phyloP scores from a whole-genome alignment of 2,329 filamentous ascomycete genomes.

The Penicillium polonicum region DNA sequence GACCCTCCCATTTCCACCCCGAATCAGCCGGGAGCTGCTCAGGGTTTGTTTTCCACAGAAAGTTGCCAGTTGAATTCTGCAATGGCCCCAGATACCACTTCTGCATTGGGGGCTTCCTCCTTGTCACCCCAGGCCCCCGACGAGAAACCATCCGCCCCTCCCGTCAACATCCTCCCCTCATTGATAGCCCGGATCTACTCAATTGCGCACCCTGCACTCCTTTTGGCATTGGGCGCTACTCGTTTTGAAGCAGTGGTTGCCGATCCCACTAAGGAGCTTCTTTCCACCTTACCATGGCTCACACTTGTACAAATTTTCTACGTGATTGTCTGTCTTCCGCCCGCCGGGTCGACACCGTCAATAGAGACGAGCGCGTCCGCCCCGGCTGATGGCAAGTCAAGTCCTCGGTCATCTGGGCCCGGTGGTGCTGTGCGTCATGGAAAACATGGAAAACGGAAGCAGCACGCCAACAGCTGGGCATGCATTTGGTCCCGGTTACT shows the following conservation, averaged over 20 bases:
- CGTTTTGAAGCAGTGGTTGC: slow-evolving; percentile 67
- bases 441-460: slow-evolving; percentile 27
- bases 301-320: slow-evolving; percentile 63
- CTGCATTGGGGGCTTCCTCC: background rate
- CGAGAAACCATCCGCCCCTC: slow-evolving; percentile 34
- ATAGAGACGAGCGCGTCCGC: slow-evolving; percentile 5
- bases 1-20: slow-evolving; percentile 6
- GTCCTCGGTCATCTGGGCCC: slow-evolving; percentile 13
- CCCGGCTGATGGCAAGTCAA: slow-evolving; percentile 12
- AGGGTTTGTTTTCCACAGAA: background rate
- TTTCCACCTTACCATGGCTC: slow-evolving; percentile 61
- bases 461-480: slow-evolving; percentile 15
- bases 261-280: slow-evolving; percentile 66
- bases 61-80: background rate
- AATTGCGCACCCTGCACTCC: slow-evolving; percentile 65
- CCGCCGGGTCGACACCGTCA: slow-evolving; percentile 43
- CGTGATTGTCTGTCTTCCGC: slow-evolving; percentile 59
- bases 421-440: slow-evolving; percentile 15
- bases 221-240: slow-evolving; percentile 63
- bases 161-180: slow-evolving; percentile 50
- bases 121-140: slow-evolving; percentile 15
- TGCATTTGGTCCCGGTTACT: slow-evolving; percentile 26
- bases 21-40: slow-evolving; percentile 17
- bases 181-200: slow-evolving; percentile 57
- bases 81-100: slow-evolving; percentile 20